Conservation (phyloP, 305 asterid genomes). For the Fraxinus sp. region DNA sequence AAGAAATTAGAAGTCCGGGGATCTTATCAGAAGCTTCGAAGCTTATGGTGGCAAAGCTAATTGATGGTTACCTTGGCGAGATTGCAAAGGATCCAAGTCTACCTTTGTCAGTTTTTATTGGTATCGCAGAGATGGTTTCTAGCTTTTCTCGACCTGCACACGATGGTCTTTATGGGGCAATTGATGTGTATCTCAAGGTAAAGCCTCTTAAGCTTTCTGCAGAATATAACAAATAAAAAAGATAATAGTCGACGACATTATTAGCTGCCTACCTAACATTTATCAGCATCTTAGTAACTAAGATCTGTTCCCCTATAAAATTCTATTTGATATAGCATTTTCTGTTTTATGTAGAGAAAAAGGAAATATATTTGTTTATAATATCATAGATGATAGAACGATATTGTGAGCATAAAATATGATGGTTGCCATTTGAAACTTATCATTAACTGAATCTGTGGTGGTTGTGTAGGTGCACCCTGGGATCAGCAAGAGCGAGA, state of each 20-base stretch:
- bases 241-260: neutral
- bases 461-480: slow-evolving; percentile 14
- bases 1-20: neutral
- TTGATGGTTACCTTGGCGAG: slow-evolving; percentile 15
- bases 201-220: neutral
- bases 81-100: slow-evolving; percentile 10
- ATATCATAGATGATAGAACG: neutral
- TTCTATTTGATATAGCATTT: neutral
- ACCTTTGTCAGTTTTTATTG: neutral
- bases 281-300: neutral
- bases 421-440: neutral
- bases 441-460: neutral
- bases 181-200: slow-evolving; percentile 15
- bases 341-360: neutral
- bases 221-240: neutral
- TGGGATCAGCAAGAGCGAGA: slow-evolving; percentile 17
- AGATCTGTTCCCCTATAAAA: neutral
- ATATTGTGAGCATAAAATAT: neutral
- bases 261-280: neutral
- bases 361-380: neutral
- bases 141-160: slow-evolving; percentile 1
- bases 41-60: slow-evolving; percentile 12
- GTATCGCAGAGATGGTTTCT: slow-evolving; percentile 14
- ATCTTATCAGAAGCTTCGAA: slow-evolving; percentile 1
- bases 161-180: slow-evolving; percentile 16